Conservation (phyloP, 2,329 filamentous ascomycete genomes). For the Emmonsia crescens region DNA sequence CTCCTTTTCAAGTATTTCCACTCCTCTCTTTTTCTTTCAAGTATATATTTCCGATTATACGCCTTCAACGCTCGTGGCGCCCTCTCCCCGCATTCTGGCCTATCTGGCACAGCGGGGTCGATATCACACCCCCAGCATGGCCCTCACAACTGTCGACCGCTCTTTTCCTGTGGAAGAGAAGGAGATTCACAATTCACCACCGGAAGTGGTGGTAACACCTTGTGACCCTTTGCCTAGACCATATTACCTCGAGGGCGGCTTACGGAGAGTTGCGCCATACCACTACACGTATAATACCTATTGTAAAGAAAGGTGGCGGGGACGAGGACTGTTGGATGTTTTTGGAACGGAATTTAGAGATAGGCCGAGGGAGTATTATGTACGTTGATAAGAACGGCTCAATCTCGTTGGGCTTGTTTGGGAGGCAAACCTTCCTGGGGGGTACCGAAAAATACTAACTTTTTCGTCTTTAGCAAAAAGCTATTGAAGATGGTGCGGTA, state of each 20-base stretch:
- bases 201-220: conserved; percentile 23
- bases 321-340: conserved; percentile 68
- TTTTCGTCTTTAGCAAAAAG: conserved; percentile 45
- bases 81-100: conserved; percentile 30
- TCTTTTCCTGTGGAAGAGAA: conserved; percentile 17
- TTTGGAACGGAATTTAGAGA: conserved; percentile 90
- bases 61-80: conserved; percentile 21
- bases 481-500: conserved; percentile 71
- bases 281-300: conserved; percentile 90
- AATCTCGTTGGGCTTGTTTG: background rate
- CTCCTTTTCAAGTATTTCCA: background rate
- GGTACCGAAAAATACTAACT: background rate
- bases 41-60: background rate
- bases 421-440: background rate
- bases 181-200: conserved; percentile 18
- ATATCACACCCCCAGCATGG: conserved; percentile 27
- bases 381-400: conserved; percentile 27
- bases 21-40: background rate
- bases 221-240: conserved; percentile 50
- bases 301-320: conserved; percentile 90
- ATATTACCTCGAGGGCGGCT: conserved; percentile 72
- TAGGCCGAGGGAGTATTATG: conserved; percentile 75
- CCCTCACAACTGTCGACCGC: conserved; percentile 21
- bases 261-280: conserved; percentile 77
- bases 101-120: conserved; percentile 29